Evolutionary conservation across 1,284 basidiomycete genomes (phyloP), one percentile per base, ranked within the genome.

Genomic region (Malassezia psittaci): DNA sequence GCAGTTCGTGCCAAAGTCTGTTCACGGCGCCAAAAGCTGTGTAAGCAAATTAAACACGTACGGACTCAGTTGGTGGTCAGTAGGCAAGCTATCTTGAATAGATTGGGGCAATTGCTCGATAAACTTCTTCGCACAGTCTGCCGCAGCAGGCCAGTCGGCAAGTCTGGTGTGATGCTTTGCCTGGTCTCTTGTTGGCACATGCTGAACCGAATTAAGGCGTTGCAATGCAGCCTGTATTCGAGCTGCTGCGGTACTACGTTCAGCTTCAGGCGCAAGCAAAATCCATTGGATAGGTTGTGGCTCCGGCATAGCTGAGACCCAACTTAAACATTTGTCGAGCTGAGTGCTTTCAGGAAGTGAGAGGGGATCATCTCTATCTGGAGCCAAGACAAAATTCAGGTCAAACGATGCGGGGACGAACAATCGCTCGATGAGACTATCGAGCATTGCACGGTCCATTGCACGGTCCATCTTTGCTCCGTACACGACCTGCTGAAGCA

Each of bases 231-330:
- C 55, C 6, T 54, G 52, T 38, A 66, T 68, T 35, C 67, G 67
- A 10, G 66, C 65, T 10, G 63, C 67, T 1, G 72, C 72, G 33
- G 69, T 67, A 49, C 68, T 66, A 44, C 67, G 66, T 46, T 74
- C 70, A 3, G 72, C 71, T 24, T 60, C 68, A 3, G 70, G 63
- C 38, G 72, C 69, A 49, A 74, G 58, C 7, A 65, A 63, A 29
- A 74, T 61, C 72, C 72, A 74, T 45, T 68, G 62, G 13, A 68
- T 65, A 10, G 72, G 72, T 53, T 74, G 72, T 48, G 73, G 69
- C 37, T 73, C 69, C 37, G 71, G 70, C 38, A 74, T 52, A 15
- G 58, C 60, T 35, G 63, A 60, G 2, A 67, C 66, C 72, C 72
- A 74, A 32, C 58, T 59, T 33, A 65, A 53, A 44, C 70, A 72